phyloP scores from a whole-genome alignment of 306 rosid genomes.

The Fragaria vesca region DNA sequence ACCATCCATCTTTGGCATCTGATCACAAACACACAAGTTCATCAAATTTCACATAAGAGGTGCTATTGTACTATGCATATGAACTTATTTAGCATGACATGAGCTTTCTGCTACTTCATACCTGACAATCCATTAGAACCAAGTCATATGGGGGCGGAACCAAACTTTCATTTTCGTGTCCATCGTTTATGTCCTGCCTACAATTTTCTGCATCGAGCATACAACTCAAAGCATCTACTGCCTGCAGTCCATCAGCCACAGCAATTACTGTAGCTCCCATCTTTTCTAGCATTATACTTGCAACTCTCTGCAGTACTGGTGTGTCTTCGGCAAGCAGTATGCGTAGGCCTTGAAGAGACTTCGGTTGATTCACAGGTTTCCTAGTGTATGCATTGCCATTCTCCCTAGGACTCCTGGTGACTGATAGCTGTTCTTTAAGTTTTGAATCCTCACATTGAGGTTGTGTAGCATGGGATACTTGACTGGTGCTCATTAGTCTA shows the following conservation, averaged over 20 bases:
- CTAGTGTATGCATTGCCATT: slow-evolving; percentile 34
- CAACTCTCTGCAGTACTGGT: slow-evolving; percentile 92
- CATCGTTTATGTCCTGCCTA: slow-evolving; percentile 41
- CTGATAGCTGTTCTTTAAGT: slow-evolving; percentile 30
- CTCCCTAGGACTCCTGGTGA: slow-evolving; percentile 16
- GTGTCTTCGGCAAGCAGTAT: slow-evolving; percentile 95
- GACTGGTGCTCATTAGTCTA: slow-evolving; percentile 20
- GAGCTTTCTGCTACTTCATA: slow-evolving; percentile 28
- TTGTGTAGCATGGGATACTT: slow-evolving; percentile 29
- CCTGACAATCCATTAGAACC: slow-evolving; percentile 99
- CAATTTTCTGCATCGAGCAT: slow-evolving; percentile 44
- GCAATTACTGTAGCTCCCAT: slow-evolving; percentile 91
- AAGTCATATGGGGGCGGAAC: slow-evolving; percentile 58
- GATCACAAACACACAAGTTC: slow-evolving; percentile 23
- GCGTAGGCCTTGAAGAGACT: slow-evolving; percentile 77
- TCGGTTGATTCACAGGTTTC: slow-evolving; percentile 44
- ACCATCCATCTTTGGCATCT: slow-evolving; percentile 99
- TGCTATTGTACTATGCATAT: neutral
- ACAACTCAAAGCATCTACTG: slow-evolving; percentile 78
- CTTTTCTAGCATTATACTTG: slow-evolving; percentile 95
- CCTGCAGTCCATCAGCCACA: slow-evolving; percentile 85
- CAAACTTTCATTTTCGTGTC: slow-evolving; percentile 42
- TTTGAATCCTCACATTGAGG: slow-evolving; percentile 35
- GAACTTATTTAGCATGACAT: neutral
- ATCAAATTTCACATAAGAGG: slow-evolving; percentile 1